These are phyloP conservation scores for Petrea volubilis DNA, from an alignment of 257 asterid genomes.

Conservation along the genomic window DNA sequence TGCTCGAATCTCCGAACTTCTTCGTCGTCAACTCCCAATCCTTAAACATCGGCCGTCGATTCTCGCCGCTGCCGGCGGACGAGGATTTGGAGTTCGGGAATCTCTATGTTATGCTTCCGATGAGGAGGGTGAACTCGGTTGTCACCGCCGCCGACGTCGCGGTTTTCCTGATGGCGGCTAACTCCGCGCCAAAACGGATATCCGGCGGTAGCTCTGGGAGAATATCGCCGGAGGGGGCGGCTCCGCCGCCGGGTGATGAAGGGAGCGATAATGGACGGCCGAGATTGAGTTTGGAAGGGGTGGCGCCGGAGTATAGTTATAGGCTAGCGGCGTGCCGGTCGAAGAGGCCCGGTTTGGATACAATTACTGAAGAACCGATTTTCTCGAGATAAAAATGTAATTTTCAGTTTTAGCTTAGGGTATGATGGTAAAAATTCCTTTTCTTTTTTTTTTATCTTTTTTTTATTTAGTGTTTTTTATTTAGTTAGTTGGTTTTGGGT, in stretches of 20 bases:
- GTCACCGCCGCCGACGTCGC: slow-evolving; percentile 64
- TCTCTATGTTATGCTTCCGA: slow-evolving; percentile 59
- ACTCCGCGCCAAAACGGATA: slow-evolving; percentile 56
- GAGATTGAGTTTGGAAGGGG: slow-evolving; percentile 31
- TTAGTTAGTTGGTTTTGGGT: not conserved
- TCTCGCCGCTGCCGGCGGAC: slow-evolving; percentile 66
- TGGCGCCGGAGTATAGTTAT: slow-evolving; percentile 36
- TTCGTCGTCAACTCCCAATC: slow-evolving; percentile 56
- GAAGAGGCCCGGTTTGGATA: slow-evolving; percentile 55
- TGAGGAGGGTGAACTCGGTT: slow-evolving; percentile 50
- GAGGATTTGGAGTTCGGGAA: slow-evolving; percentile 61
- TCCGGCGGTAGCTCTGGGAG: slow-evolving; percentile 28
- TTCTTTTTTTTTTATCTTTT: not conserved
- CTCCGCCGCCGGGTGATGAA: not conserved
- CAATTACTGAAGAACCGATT: slow-evolving; percentile 51
- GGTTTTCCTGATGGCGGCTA: slow-evolving; percentile 45
- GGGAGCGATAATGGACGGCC: slow-evolving; percentile 26
- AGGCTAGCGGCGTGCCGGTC: slow-evolving; percentile 45
- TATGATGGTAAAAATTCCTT: not conserved
- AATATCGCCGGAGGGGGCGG: slow-evolving; percentile 44
- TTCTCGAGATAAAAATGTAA: slow-evolving; percentile 25
- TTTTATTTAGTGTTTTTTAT: not conserved
- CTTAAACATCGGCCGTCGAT: slow-evolving; percentile 47
- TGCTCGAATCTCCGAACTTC: slow-evolving; percentile 58
- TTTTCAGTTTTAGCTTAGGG: not conserved